Evolutionary conservation across 2,329 filamentous ascomycete species (phyloP).

Genomic region (Eutypella sp.): DNA sequence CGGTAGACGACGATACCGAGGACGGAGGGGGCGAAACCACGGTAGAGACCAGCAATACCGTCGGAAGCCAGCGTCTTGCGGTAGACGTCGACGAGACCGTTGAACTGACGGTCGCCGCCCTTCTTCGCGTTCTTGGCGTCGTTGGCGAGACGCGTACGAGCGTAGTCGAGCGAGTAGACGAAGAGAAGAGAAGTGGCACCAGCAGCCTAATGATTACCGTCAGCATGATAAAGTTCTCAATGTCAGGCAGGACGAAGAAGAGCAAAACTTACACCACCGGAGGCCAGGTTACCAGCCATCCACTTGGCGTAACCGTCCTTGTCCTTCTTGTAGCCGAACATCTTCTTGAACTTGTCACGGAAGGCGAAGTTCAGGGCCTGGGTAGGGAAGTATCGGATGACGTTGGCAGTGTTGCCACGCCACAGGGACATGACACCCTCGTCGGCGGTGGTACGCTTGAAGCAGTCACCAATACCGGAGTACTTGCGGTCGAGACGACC

Average conservation of each 20-base stretch:
- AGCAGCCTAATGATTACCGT: conserved; percentile 59
- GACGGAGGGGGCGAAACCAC: conserved; percentile 99
- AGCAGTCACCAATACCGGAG: conserved; percentile 90
- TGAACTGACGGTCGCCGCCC: conserved; percentile 99
- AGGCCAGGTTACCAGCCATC: conserved; percentile 99
- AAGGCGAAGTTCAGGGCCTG: conserved; percentile 99
- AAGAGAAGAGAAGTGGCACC: conserved; percentile 99
- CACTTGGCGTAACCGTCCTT: conserved; percentile 97
- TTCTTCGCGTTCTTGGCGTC: conserved; percentile 98
- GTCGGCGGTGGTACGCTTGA: conserved; percentile 80
- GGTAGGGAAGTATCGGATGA: conserved; percentile 99
- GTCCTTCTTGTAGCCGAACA: conserved; percentile 99
- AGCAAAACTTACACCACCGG: conserved; percentile 93
- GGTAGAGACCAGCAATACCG: conserved; percentile 99
- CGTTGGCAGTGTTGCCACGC: conserved; percentile 99
- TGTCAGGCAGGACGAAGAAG: background rate
- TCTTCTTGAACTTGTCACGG: conserved; percentile 99
- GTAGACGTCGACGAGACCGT: conserved; percentile 99
- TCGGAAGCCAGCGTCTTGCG: conserved; percentile 99
- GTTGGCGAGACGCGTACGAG: conserved; percentile 99
- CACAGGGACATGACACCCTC: conserved; percentile 96
- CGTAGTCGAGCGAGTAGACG: conserved; percentile 99
- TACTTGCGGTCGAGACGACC: conserved; percentile 99
- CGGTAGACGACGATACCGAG: conserved; percentile 99
- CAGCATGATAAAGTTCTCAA: background rate